Evolutionary conservation across 192 early-diverging fungal species (phyloP).

Genomic region (Podila clonocystis): DNA sequence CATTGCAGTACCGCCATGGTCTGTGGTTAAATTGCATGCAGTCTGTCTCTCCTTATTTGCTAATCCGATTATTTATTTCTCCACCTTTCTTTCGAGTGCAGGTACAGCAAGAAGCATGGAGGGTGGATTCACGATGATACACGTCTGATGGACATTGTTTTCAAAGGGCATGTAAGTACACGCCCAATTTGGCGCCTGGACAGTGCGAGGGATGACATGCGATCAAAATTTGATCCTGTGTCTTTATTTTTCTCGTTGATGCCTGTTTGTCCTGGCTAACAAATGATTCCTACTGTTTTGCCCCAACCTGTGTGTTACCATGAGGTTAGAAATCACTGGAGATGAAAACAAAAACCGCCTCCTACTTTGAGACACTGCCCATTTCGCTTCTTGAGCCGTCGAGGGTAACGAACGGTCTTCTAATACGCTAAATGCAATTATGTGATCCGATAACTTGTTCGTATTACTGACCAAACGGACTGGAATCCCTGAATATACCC

Average conservation of each 20-base stretch:
- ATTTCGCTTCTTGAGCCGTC: constrained; percentile 20
- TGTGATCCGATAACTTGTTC: not conserved
- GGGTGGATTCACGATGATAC: constrained; percentile 50
- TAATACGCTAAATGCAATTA: too few relatives aligned
- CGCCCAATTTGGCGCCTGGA: too few relatives aligned
- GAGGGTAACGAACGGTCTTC: constrained; percentile 9
- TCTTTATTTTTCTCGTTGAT: not conserved
- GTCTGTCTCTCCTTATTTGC: not conserved
- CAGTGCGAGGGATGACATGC: too few relatives aligned
- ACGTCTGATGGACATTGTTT: constrained; percentile 23
- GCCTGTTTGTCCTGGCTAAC: too few relatives aligned
- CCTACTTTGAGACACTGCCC: constrained; percentile 26
- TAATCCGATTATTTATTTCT: not conserved
- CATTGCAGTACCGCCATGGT: not conserved
- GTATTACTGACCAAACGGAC: not conserved
- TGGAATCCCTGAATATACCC: not conserved
- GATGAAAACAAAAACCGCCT: constrained; percentile 37
- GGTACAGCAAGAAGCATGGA: constrained; percentile 49
- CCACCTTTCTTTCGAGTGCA: not conserved
- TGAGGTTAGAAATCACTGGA: constrained; percentile 30
- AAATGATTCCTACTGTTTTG: not conserved
- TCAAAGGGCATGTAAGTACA: constrained; percentile 37
- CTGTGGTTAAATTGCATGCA: not conserved
- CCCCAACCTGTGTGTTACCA: not conserved
- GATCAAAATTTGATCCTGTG: too few relatives aligned